Conservation (phyloP, 2,329 filamentous ascomycete genomes). For the Thelonectria olida region DNA sequence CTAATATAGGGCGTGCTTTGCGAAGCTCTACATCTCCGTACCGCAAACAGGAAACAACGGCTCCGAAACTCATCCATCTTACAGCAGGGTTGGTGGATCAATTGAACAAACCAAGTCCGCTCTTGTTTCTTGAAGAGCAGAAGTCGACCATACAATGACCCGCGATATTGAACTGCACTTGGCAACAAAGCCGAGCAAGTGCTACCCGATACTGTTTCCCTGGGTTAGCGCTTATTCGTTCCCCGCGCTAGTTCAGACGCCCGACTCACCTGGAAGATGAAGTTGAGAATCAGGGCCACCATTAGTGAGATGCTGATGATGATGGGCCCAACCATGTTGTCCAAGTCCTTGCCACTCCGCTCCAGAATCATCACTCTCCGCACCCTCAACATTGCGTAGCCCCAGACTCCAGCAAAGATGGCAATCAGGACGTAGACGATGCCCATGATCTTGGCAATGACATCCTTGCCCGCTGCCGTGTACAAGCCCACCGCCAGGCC, state of each 20-base stretch:
- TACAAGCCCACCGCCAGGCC: conserved; percentile 79
- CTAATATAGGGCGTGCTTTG: too few species aligned
- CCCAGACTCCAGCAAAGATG: conserved; percentile 84
- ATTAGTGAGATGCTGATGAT: conserved; percentile 82
- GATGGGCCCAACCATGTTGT: conserved; percentile 84
- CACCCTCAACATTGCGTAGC: conserved; percentile 81
- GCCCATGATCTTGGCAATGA: conserved; percentile 77
- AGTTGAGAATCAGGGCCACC: conserved; percentile 82
- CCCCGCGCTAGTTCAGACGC: not conserved
- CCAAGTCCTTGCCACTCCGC: conserved; percentile 89
- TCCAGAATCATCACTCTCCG: conserved; percentile 81
- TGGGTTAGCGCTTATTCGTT: not conserved
- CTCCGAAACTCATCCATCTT: too few species aligned
- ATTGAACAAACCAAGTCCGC: too few species aligned
- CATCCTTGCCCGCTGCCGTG: conserved; percentile 71
- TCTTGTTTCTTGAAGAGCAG: too few species aligned
- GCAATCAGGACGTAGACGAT: conserved; percentile 83
- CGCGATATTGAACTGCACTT: too few species aligned
- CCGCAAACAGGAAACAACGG: too few species aligned
- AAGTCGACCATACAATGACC: too few species aligned
- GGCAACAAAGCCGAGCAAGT: conserved; percentile 23
- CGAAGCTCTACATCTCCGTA: too few species aligned
- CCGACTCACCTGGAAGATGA: conserved; percentile 77
- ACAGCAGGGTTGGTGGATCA: too few species aligned
- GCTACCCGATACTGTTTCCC: conserved; percentile 38